A percentile compares a stretch with the other conserved stretches of the same genome.
These are phyloP conservation scores for Centaurea solstitialis DNA, from an alignment of 129 eudicot species.

Conservation along the genomic window DNA sequence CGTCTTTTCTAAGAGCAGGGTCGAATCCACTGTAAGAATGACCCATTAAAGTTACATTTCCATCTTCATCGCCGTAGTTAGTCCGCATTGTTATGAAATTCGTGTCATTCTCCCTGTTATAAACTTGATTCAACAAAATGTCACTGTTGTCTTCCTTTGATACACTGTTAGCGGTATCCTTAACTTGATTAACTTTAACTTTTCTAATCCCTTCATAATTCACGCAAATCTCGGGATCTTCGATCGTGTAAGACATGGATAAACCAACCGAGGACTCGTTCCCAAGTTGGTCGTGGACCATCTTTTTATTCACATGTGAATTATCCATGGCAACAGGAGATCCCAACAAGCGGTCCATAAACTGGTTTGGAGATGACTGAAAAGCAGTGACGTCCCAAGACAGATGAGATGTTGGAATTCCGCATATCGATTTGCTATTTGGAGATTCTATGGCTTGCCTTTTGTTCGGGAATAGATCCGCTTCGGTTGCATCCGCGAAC, in stretches of 20 bases:
- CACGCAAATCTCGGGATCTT: constrained; percentile 47
- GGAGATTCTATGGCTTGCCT: constrained; percentile 63
- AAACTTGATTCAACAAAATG: constrained; percentile 36
- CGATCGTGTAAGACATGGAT: constrained; percentile 58
- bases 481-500: constrained; percentile 61
- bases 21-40: constrained; percentile 52
- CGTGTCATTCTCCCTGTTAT: constrained; percentile 32
- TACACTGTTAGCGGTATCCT: constrained; percentile 44
- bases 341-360: constrained; percentile 66
- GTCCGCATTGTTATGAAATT: constrained; percentile 52
- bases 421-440: constrained; percentile 45
- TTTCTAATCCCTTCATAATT: constrained; percentile 70
- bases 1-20: constrained; percentile 41
- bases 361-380: constrained; percentile 58
- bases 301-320: constrained; percentile 32
- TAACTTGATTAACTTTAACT: constrained; percentile 74
- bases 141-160: constrained; percentile 27
- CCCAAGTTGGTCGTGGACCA: constrained; percentile 38
- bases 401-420: constrained; percentile 30
- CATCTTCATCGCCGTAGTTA: constrained; percentile 51
- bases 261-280: constrained; percentile 47
- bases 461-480: constrained; percentile 70
- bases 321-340: constrained; percentile 36
- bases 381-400: constrained; percentile 65
- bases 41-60: constrained; percentile 41